phyloP scores from a whole-genome alignment of 306 rosid species.

The Morella rubra region DNA sequence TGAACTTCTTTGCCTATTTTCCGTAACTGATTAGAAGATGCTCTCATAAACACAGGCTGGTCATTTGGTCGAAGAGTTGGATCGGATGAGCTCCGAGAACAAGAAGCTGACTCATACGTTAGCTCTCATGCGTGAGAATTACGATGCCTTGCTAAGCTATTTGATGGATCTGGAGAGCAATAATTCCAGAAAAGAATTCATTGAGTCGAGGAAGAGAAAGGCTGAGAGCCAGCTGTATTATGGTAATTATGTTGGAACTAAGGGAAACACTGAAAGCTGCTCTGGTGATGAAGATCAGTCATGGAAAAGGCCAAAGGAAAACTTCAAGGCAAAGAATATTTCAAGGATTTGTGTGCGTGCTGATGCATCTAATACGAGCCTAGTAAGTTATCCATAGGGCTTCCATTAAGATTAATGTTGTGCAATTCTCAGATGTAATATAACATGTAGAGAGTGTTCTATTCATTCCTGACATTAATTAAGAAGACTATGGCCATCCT shows the following conservation, averaged over 20 bases:
- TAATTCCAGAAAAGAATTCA: conserved; percentile 22
- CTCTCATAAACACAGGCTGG: conserved; percentile 21
- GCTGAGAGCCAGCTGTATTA: conserved; percentile 23
- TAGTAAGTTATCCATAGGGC: conserved; percentile 43
- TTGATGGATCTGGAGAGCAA: conserved; percentile 37
- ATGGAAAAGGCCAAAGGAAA: conserved; percentile 40
- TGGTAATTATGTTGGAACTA: conserved; percentile 7
- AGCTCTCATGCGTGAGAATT: conserved; percentile 42
- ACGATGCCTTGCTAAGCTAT: conserved; percentile 40
- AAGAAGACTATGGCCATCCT: background rate
- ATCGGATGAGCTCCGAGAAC: conserved; percentile 58
- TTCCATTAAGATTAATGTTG: conserved; percentile 2
- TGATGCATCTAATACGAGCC: conserved; percentile 55
- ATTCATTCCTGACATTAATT: background rate
- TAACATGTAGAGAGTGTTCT: background rate
- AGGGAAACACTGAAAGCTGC: conserved; percentile 41
- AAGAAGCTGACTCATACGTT: conserved; percentile 49
- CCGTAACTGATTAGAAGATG: background rate
- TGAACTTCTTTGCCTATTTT: background rate
- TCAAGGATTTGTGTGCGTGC: conserved; percentile 56
- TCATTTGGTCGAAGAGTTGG: conserved; percentile 46
- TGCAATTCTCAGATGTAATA: background rate
- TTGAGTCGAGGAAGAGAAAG: conserved; percentile 52
- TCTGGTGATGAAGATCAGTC: conserved; percentile 50
- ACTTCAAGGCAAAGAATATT: conserved; percentile 44